Evolutionary conservation across 352 stramenopile species (phyloP).

Genomic region (Phytophthora tentaculata): DNA sequence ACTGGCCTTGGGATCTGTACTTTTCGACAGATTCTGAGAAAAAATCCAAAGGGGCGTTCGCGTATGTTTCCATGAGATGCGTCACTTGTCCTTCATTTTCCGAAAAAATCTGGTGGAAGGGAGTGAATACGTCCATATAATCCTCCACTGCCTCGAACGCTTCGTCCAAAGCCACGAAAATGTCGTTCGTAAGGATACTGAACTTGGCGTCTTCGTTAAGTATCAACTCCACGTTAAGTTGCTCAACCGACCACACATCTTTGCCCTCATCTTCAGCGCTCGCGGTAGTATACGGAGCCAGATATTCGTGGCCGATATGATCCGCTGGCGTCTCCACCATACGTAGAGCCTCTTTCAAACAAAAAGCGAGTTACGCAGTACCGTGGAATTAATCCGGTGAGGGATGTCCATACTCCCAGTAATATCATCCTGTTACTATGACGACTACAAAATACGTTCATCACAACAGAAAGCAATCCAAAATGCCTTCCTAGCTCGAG

Average conservation of each 20-base stretch:
- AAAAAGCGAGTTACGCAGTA: no score
- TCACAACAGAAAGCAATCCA: no score
- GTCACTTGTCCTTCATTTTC: constrained; percentile 86
- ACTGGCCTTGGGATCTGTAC: constrained; percentile 77
- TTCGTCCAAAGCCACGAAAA: constrained; percentile 84
- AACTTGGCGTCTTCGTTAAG: constrained; percentile 87
- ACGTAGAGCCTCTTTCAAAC: constrained; percentile 86
- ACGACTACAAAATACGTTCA: no score
- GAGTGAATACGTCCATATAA: constrained; percentile 91
- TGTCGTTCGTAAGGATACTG: constrained; percentile 83
- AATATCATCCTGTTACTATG: no score
- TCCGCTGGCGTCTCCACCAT: constrained; percentile 90
- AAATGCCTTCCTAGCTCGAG: no score
- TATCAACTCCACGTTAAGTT: constrained; percentile 82
- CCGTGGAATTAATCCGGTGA: no score
- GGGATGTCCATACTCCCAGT: no score
- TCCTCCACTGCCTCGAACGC: constrained; percentile 83
- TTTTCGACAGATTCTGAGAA: constrained; percentile 87
- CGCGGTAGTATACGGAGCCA: constrained; percentile 80
- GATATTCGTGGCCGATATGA: constrained; percentile 80
- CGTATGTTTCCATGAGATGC: constrained; percentile 70
- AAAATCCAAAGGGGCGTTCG: constrained; percentile 73
- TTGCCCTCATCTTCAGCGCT: constrained; percentile 88
- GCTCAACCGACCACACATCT: constrained; percentile 77
- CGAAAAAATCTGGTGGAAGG: constrained; percentile 86